These are phyloP conservation scores for Trichoderma breve DNA, from an alignment of 2,329 filamentous ascomycete species.

Conservation along the genomic window DNA sequence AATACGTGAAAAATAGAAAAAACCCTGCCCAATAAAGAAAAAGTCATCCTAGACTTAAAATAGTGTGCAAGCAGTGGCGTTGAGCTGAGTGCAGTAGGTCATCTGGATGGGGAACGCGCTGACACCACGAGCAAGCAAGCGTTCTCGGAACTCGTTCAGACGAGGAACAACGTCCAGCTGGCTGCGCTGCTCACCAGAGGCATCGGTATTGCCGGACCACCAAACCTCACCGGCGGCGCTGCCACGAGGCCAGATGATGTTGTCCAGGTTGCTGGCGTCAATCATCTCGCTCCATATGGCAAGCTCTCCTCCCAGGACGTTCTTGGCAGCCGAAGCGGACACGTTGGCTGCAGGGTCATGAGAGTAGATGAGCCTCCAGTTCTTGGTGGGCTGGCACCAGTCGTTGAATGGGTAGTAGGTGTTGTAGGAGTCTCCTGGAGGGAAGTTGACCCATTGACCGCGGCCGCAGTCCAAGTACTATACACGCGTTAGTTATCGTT, in stretches of 20 bases:
- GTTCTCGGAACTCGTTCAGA: conserved; percentile 72
- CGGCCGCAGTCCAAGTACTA: conserved; percentile 81
- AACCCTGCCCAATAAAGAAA: neutral
- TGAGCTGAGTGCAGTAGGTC: conserved; percentile 18
- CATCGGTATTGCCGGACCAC: conserved; percentile 72
- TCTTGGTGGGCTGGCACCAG: conserved; percentile 78
- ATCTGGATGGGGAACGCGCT: conserved; percentile 54
- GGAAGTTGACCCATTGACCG: conserved; percentile 75
- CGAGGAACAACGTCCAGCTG: conserved; percentile 68
- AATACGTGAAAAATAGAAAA: neutral
- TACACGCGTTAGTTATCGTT: neutral
- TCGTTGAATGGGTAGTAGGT: conserved; percentile 67
- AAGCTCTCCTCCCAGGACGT: conserved; percentile 78
- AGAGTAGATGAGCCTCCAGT: conserved; percentile 77
- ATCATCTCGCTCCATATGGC: conserved; percentile 80
- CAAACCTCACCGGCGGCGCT: conserved; percentile 74
- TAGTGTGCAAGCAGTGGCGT: conserved; percentile 9
- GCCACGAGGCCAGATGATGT: conserved; percentile 73
- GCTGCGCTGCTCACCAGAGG: conserved; percentile 64
- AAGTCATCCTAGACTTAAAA: neutral
- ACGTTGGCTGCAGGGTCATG: conserved; percentile 71
- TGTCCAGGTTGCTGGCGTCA: conserved; percentile 72
- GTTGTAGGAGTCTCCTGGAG: conserved; percentile 49
- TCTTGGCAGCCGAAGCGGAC: conserved; percentile 56
- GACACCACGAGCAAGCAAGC: conserved; percentile 68